Conservation (phyloP, 129 eudicot species). For the Rutidosis leptorrhynchoides region DNA sequence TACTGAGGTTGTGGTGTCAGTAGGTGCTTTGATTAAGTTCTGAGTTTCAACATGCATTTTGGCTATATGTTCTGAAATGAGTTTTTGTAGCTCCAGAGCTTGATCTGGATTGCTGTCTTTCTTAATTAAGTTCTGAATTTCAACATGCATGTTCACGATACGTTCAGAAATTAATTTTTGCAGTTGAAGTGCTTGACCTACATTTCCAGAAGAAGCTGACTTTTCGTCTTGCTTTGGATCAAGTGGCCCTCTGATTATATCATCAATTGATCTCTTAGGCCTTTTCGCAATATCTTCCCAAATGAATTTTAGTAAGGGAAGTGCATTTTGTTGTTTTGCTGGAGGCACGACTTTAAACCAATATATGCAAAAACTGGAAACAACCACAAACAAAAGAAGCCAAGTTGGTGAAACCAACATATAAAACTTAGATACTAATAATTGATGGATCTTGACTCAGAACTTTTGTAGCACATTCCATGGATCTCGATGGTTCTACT, state of each 20-base stretch:
- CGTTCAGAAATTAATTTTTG: conserved; percentile 19
- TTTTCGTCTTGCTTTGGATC: conserved; percentile 6
- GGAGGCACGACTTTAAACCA: background rate
- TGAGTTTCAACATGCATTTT: conserved; percentile 19
- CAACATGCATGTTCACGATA: conserved; percentile 8
- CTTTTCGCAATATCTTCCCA: conserved; percentile 5
- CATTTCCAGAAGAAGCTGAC: background rate
- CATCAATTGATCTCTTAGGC: conserved; percentile 7
- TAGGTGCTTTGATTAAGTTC: background rate
- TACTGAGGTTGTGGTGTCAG: no score
- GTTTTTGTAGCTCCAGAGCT: conserved; percentile 16
- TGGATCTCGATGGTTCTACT: no score
- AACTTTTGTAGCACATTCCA: no score
- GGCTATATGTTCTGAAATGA: conserved; percentile 20
- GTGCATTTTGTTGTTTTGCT: conserved; percentile 11
- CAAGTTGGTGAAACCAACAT: no score
- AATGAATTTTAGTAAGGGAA: conserved; percentile 13
- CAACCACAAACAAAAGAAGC: background rate
- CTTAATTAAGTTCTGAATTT: conserved; percentile 5
- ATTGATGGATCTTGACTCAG: no score
- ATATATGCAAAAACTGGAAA: conserved; percentile 7
- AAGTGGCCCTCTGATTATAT: conserved; percentile 2
- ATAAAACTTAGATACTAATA: no score
- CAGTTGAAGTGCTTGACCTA: conserved; percentile 13
- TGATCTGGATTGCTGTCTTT: background rate